Percentiles rank a stretch among this genome's conserved stretches.
phyloP scores from a whole-genome alignment of 176 grass and related monocot species.

The Zoysia pacifica region DNA sequence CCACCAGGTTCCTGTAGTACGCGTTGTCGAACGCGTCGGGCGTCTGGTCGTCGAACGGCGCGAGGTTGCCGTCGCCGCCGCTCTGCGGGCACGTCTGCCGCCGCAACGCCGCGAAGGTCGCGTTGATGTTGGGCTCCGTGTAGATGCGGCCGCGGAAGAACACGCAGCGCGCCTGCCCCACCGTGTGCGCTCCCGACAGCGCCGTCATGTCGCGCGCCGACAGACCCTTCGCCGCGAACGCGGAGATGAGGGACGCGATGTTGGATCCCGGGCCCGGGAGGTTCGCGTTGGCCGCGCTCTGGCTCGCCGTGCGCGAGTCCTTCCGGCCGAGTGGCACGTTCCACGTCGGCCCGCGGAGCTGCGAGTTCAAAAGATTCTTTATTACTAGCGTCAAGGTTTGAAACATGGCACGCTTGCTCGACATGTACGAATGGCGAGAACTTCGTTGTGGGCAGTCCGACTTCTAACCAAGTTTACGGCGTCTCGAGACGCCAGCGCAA shows the following conservation, averaged over 20 bases:
- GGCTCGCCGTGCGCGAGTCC: slow-evolving; percentile 65
- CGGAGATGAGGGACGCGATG: slow-evolving; percentile 44
- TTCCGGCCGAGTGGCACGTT: slow-evolving; percentile 53
- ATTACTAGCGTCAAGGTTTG: neutral
- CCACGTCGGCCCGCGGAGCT: slow-evolving; percentile 74
- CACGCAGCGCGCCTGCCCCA: slow-evolving; percentile 60
- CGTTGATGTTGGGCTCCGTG: slow-evolving; percentile 51
- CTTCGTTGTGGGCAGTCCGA: too few species aligned
- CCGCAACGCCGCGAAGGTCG: slow-evolving; percentile 48
- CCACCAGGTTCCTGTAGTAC: slow-evolving; percentile 58
- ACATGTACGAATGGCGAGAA: too few species aligned
- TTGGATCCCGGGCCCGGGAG: slow-evolving; percentile 49
- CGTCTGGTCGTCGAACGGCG: slow-evolving; percentile 58
- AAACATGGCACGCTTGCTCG: neutral
- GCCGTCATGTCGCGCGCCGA: slow-evolving; percentile 65
- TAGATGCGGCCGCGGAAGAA: slow-evolving; percentile 61
- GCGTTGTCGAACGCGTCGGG: slow-evolving; percentile 61
- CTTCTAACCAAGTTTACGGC: slow-evolving; percentile 56
- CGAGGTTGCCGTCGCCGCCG: slow-evolving; percentile 40
- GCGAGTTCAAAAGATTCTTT: neutral
- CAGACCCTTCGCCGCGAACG: slow-evolving; percentile 56
- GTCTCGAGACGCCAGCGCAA: slow-evolving; percentile 66
- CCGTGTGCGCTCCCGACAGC: slow-evolving; percentile 74
- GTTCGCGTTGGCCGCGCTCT: slow-evolving; percentile 61
- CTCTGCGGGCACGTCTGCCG: slow-evolving; percentile 56